phyloP scores from a whole-genome alignment of 1,284 basidiomycete species.

The Xerocomus minutiporus region DNA sequence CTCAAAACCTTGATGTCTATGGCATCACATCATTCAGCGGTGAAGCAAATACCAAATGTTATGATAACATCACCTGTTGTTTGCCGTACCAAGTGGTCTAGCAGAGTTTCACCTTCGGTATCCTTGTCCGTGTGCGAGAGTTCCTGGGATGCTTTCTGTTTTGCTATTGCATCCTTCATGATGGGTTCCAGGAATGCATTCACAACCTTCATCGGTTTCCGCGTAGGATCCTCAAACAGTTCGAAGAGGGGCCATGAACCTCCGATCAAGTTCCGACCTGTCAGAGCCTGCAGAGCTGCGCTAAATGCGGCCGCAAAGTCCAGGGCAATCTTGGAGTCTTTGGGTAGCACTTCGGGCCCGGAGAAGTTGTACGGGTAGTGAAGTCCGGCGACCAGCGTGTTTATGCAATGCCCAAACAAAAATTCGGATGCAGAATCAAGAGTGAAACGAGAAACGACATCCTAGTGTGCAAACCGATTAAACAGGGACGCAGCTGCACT shows the following conservation, averaged over 20 bases:
- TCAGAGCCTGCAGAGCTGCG: conserved; percentile 30
- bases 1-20: conserved; percentile 34
- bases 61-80: conserved; percentile 40
- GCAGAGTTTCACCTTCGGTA: conserved; percentile 41
- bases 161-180: conserved; percentile 30
- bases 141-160: conserved; percentile 24
- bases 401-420: conserved; percentile 36
- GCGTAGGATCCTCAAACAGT: conserved; percentile 33
- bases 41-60: conserved; percentile 29
- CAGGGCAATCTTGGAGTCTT: conserved; percentile 18
- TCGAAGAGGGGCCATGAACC: conserved; percentile 39
- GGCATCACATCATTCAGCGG: conserved; percentile 30
- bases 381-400: conserved; percentile 27
- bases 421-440: conserved; percentile 44
- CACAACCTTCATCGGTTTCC: conserved; percentile 37
- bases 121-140: conserved; percentile 7
- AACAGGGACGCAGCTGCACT: not conserved
- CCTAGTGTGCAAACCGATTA: conserved; percentile 23
- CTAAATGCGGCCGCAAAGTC: conserved; percentile 36
- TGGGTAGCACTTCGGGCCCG: not conserved
- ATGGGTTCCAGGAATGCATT: conserved; percentile 37
- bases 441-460: conserved; percentile 42
- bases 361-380: conserved; percentile 30
- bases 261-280: conserved; percentile 34
- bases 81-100: conserved; percentile 48